phyloP scores from a whole-genome alignment of 495 filamentous ascomycete species.

The Podospora comata region DNA sequence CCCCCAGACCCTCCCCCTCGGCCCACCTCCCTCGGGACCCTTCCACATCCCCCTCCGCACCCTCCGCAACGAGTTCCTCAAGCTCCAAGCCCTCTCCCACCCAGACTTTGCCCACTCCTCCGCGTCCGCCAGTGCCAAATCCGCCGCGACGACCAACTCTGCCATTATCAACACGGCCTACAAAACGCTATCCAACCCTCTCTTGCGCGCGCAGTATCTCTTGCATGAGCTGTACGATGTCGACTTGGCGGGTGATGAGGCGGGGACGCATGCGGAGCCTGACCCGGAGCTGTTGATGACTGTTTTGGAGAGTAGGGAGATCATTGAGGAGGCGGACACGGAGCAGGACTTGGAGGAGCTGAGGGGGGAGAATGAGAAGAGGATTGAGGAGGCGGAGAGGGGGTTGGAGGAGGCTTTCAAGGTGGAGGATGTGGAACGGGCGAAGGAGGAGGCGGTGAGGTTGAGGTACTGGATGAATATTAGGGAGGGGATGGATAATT shows the following conservation, averaged over 20 bases:
- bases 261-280: constrained; percentile 58
- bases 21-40: constrained; percentile 72
- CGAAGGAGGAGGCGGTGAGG: constrained; percentile 66
- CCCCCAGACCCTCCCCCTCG: constrained; percentile 71
- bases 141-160: constrained; percentile 65
- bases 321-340: constrained; percentile 68
- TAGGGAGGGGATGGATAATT: constrained; percentile 70
- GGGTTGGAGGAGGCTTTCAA: constrained; percentile 61
- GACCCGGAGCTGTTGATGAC: constrained; percentile 74
- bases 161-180: constrained; percentile 86
- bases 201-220: constrained; percentile 81
- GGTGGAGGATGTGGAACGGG: constrained; percentile 60
- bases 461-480: constrained; percentile 93
- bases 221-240: constrained; percentile 63
- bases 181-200: constrained; percentile 70
- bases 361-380: constrained; percentile 61
- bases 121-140: constrained; percentile 22
- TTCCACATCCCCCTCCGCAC: constrained; percentile 67
- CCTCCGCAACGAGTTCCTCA: constrained; percentile 80
- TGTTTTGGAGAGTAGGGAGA: constrained; percentile 83
- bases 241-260: constrained; percentile 75
- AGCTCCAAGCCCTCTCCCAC: constrained; percentile 73
- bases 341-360: constrained; percentile 63
- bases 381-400: constrained; percentile 59
- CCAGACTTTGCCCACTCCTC: constrained; percentile 68